phyloP scores from a whole-genome alignment of 2,329 filamentous ascomycete genomes.

The Xylariaceae sp. region DNA sequence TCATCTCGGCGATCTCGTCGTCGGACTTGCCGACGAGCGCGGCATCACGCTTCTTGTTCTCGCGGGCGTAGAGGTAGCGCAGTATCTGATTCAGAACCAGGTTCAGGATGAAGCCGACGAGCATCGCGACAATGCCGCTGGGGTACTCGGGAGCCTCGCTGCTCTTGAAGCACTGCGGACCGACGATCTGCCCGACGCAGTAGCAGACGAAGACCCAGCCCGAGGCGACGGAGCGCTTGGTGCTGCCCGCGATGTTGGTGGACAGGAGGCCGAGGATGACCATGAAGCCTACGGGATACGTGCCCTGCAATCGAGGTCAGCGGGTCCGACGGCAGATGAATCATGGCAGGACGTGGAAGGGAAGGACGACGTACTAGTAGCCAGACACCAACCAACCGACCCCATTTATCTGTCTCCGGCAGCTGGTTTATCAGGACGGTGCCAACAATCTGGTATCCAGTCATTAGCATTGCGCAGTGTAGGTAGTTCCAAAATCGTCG shows the following conservation, averaged over 20 bases:
- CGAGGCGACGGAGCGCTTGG: conserved; percentile 21
- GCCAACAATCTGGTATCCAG: conserved; percentile 19
- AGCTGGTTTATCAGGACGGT: conserved; percentile 24
- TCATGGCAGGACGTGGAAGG: not conserved
- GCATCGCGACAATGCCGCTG: conserved; percentile 27
- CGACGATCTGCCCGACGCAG: conserved; percentile 23
- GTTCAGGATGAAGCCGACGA: conserved; percentile 22
- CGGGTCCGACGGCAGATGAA: too few relatives aligned
- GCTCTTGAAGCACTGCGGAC: conserved; percentile 25
- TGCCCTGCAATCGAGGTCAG: conserved; percentile 6
- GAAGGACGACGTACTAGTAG: conserved; percentile 13
- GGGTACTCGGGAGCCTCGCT: conserved; percentile 25
- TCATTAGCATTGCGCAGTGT: not conserved
- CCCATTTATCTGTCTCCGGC: conserved; percentile 20
- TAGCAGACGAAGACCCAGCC: conserved; percentile 25
- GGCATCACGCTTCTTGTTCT: conserved; percentile 24
- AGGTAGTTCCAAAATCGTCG: not conserved
- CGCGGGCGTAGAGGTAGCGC: conserved; percentile 19
- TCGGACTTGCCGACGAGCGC: conserved; percentile 19
- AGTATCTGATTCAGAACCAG: conserved; percentile 21
- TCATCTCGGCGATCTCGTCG: conserved; percentile 24
- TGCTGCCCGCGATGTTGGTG: conserved; percentile 23
- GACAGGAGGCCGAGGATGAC: conserved; percentile 20
- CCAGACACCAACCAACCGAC: conserved; percentile 24
- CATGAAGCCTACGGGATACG: conserved; percentile 25